phyloP scores from a whole-genome alignment of 352 stramenopile species.

The Phytophthora brassicae region DNA sequence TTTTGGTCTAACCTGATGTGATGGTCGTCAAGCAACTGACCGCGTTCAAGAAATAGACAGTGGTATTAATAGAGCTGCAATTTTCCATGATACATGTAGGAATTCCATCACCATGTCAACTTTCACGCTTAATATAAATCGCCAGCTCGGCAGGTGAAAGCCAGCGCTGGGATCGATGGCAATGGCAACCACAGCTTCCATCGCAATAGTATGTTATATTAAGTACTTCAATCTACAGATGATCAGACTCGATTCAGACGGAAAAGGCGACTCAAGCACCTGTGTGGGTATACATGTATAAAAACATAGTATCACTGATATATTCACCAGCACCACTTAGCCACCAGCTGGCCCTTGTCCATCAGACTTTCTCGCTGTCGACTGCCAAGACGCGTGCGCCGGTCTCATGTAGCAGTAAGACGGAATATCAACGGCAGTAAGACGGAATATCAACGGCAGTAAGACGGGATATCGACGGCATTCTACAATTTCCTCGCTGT shows the following conservation, averaged over 20 bases:
- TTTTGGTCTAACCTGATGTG: too few relatives aligned
- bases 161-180: background rate
- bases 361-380: conserved; percentile 7
- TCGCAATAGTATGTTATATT: background rate
- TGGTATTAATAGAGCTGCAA: too few relatives aligned
- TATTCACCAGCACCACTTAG: too few relatives aligned
- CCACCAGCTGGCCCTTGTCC: conserved; percentile 20
- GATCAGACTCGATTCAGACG: conserved; percentile 11
- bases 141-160: too few relatives aligned
- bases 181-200: background rate
- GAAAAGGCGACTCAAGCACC: conserved; percentile 28
- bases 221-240: background rate
- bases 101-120: too few relatives aligned
- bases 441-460: conserved; percentile 10
- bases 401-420: conserved; percentile 21
- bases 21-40: background rate
- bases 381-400: conserved; percentile 22
- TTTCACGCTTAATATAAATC: too few relatives aligned
- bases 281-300: conserved; percentile 15
- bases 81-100: conserved; percentile 6
- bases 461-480: conserved; percentile 11
- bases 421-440: conserved; percentile 10
- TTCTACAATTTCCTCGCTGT: conserved; percentile 35
- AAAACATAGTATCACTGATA: too few relatives aligned
- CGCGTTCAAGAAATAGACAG: too few relatives aligned